phyloP scores from a whole-genome alignment of 2,329 filamentous ascomycete genomes.

The Colletotrichum sp. region DNA sequence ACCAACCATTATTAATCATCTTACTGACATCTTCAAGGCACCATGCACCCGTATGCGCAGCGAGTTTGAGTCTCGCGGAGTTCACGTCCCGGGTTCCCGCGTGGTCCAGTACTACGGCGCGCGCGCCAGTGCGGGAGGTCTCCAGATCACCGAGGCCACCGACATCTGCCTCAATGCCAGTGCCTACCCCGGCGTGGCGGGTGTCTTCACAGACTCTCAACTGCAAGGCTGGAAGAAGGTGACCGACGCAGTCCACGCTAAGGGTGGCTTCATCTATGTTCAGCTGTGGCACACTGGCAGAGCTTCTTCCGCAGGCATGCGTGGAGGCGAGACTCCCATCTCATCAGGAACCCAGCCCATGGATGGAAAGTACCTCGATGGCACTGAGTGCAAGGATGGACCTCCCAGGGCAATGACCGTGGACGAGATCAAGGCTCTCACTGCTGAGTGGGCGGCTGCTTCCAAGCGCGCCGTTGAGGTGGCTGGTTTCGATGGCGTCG shows the following conservation, averaged over 20 bases:
- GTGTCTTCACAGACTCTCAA: conserved; percentile 33
- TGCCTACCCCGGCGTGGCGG: conserved; percentile 32
- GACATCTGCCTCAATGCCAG: conserved; percentile 31
- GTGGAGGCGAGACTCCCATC: conserved; percentile 27
- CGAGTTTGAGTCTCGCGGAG: conserved; percentile 34
- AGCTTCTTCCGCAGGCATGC: conserved; percentile 34
- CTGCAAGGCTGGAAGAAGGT: conserved; percentile 61
- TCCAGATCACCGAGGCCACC: conserved; percentile 34
- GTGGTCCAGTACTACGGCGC: conserved; percentile 34
- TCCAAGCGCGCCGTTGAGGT: conserved; percentile 57
- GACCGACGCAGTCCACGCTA: conserved; percentile 67
- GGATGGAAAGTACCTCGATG: conserved; percentile 28
- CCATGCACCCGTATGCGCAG: conserved; percentile 28
- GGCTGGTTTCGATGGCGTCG: conserved; percentile 75
- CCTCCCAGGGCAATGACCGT: conserved; percentile 68
- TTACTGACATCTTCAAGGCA: not conserved
- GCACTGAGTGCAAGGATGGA: conserved; percentile 28
- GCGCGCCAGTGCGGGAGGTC: conserved; percentile 36
- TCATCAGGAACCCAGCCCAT: conserved; percentile 43
- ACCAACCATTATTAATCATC: too few relatives aligned
- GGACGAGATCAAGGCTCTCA: conserved; percentile 67
- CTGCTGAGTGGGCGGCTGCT: conserved; percentile 60
- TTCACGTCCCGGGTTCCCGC: conserved; percentile 33
- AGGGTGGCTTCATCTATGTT: conserved; percentile 63
- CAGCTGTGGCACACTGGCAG: conserved; percentile 70